Conservation (phyloP, 306 rosid species). For the Castanea mollissima region DNA sequence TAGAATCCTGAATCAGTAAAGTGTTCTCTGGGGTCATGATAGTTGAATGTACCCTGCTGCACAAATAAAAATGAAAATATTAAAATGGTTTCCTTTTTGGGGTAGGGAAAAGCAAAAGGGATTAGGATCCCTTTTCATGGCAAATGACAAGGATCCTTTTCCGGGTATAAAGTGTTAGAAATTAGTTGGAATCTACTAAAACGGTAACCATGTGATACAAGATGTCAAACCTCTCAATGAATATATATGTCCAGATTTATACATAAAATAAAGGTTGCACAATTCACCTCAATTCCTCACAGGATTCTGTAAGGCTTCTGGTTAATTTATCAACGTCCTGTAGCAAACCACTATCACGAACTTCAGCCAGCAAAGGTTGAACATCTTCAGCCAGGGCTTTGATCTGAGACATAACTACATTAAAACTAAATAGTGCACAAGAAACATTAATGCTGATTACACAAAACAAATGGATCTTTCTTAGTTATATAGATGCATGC, state of each 20-base stretch:
- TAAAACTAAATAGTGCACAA: slow-evolving; percentile 57
- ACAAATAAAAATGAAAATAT: neutral
- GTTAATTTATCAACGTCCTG: slow-evolving; percentile 76
- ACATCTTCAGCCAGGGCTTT: slow-evolving; percentile 96
- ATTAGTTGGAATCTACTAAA: neutral
- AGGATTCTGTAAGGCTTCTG: slow-evolving; percentile 66
- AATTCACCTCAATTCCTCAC: slow-evolving; percentile 80
- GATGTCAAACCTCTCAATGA: neutral
- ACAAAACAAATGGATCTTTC: slow-evolving; percentile 1
- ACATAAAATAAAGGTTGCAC: neutral
- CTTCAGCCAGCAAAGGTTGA: slow-evolving; percentile 87
- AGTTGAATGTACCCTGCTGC: slow-evolving; percentile 66
- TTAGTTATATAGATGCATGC: too few species aligned
- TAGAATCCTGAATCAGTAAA: slow-evolving; percentile 63
- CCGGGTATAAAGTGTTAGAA: too few species aligned
- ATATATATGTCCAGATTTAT: neutral
- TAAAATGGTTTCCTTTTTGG: too few species aligned
- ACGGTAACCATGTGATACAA: neutral
- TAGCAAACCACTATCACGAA: slow-evolving; percentile 74
- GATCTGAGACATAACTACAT: slow-evolving; percentile 85
- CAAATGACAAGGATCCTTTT: too few species aligned
- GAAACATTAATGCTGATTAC: slow-evolving; percentile 26
- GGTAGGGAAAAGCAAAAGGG: too few species aligned
- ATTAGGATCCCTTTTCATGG: too few species aligned
- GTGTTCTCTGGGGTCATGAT: slow-evolving; percentile 74